Percentiles rank a stretch among this genome's conserved stretches.
Conservation (phyloP, 129 eudicot species). For the Sambucus nigra region DNA sequence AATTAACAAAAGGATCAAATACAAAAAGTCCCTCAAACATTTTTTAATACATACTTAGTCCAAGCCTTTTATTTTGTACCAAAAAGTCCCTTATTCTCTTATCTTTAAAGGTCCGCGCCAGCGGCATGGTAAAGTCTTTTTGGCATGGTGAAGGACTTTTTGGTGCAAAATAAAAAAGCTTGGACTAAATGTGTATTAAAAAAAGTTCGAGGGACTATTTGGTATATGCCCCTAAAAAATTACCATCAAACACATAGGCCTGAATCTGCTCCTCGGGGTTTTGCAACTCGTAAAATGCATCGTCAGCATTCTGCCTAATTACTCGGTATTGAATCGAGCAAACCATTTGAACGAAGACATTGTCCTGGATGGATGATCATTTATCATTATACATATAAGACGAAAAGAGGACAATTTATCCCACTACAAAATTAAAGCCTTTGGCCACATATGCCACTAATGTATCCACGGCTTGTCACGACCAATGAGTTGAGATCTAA, state of each 20-base stretch:
- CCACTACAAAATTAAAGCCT: not conserved
- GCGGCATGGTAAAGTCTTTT: too few species aligned
- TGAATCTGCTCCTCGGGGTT: conserved; percentile 90
- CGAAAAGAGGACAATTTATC: not conserved
- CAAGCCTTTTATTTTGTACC: too few species aligned
- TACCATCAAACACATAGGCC: conserved; percentile 94
- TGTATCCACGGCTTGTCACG: not conserved
- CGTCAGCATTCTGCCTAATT: conserved; percentile 76
- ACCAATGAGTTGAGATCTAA: not conserved
- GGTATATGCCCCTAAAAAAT: too few species aligned
- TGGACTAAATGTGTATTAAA: too few species aligned
- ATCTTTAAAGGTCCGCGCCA: too few species aligned
- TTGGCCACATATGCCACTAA: not conserved
- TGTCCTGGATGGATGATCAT: conserved; percentile 45
- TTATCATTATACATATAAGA: not conserved
- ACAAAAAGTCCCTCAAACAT: too few species aligned
- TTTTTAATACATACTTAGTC: too few species aligned
- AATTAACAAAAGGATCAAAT: too few species aligned
- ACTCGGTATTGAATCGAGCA: conserved; percentile 95
- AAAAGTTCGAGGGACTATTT: too few species aligned
- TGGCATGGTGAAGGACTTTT: too few species aligned
- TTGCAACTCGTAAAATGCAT: conserved; percentile 93
- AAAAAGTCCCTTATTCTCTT: too few species aligned
- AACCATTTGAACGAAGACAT: conserved; percentile 80
- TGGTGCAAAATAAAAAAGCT: too few species aligned